Percentiles rank a stretch among this genome's conserved stretches.
Evolutionary conservation across 2,329 filamentous ascomycete species (phyloP).

Genomic region (Aschersonia sp.): DNA sequence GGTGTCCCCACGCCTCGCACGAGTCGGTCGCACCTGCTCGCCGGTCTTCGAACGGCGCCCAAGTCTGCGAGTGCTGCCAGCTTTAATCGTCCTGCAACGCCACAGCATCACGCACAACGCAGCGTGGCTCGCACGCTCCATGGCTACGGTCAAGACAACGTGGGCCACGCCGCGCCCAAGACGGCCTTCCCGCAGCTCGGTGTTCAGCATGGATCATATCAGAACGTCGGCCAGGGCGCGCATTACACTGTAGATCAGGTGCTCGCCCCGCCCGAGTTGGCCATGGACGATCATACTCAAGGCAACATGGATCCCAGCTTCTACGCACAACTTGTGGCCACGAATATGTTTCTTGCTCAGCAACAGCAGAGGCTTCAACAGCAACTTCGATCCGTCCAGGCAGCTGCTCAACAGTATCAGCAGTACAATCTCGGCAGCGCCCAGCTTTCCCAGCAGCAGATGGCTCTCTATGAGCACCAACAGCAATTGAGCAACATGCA

Average conservation of each 20-base stretch:
- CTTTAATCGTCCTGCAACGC: conserved; percentile 48
- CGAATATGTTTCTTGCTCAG: conserved; percentile 83
- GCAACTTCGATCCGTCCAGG: conserved; percentile 73
- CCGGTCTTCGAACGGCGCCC: conserved; percentile 82
- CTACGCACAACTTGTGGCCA: conserved; percentile 80
- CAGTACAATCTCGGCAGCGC: conserved; percentile 51
- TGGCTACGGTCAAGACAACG: conserved; percentile 24
- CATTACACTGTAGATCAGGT: conserved; percentile 78
- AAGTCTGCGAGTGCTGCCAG: conserved; percentile 66
- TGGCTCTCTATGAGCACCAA: conserved; percentile 31
- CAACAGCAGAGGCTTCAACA: conserved; percentile 93
- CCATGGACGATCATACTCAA: conserved; percentile 54
- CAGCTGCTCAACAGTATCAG: conserved; percentile 71
- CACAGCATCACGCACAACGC: conserved; percentile 28
- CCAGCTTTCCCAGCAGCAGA: conserved; percentile 31
- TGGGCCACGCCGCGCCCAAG: conserved; percentile 35
- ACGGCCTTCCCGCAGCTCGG: conserved; percentile 39
- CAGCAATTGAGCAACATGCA: conserved; percentile 25
- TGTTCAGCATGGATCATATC: conserved; percentile 16
- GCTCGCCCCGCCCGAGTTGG: conserved; percentile 67
- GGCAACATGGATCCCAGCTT: conserved; percentile 72
- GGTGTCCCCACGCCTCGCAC: conserved; percentile 74
- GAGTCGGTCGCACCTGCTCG: conserved; percentile 86
- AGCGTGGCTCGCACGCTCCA: conserved; percentile 30
- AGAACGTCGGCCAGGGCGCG: conserved; percentile 19